Evolutionary conservation across 2,329 filamentous ascomycete species (phyloP).

Genomic region (Sporothrix dimorphospora): DNA sequence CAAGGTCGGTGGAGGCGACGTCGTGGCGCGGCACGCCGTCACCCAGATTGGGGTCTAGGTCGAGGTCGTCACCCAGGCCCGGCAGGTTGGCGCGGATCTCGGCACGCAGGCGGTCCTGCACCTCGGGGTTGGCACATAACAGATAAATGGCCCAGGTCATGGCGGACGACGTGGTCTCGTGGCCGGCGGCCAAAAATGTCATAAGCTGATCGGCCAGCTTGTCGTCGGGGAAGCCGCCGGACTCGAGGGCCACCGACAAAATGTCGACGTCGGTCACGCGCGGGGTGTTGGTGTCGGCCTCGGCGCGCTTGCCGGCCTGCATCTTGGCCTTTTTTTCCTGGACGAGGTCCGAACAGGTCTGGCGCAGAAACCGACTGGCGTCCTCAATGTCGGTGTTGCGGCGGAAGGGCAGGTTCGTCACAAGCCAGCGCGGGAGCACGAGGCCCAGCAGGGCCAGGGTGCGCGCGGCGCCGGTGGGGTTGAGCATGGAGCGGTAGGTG

Average conservation of each 20-base stretch:
- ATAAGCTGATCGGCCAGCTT: slow-evolving; percentile 87
- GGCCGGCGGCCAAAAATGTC: slow-evolving; percentile 83
- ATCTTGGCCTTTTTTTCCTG: slow-evolving; percentile 65
- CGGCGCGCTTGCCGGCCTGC: slow-evolving; percentile 28
- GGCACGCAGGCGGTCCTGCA: slow-evolving; percentile 67
- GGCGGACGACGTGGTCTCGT: slow-evolving; percentile 77
- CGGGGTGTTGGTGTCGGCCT: background rate
- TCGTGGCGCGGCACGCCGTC: slow-evolving; percentile 22
- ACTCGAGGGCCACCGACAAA: slow-evolving; percentile 76
- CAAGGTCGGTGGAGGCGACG: slow-evolving; percentile 59
- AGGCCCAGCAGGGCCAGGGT: slow-evolving; percentile 61
- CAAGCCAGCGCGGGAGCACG: slow-evolving; percentile 65
- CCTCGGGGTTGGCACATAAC: slow-evolving; percentile 65
- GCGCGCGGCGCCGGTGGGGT: slow-evolving; percentile 54
- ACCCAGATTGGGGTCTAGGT: background rate
- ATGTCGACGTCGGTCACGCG: slow-evolving; percentile 66
- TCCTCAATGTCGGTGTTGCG: slow-evolving; percentile 67
- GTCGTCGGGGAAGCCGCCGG: slow-evolving; percentile 74
- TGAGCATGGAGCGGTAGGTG: slow-evolving; percentile 61
- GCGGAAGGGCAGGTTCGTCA: slow-evolving; percentile 67
- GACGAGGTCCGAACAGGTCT: slow-evolving; percentile 70
- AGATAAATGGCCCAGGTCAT: slow-evolving; percentile 77
- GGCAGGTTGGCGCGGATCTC: slow-evolving; percentile 69
- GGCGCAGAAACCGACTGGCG: slow-evolving; percentile 63
- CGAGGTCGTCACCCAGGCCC: slow-evolving; percentile 42